Evolutionary conservation across 1,284 basidiomycete species (phyloP).

Genomic region (Cutaneotrichosporon arboriforme): DNA sequence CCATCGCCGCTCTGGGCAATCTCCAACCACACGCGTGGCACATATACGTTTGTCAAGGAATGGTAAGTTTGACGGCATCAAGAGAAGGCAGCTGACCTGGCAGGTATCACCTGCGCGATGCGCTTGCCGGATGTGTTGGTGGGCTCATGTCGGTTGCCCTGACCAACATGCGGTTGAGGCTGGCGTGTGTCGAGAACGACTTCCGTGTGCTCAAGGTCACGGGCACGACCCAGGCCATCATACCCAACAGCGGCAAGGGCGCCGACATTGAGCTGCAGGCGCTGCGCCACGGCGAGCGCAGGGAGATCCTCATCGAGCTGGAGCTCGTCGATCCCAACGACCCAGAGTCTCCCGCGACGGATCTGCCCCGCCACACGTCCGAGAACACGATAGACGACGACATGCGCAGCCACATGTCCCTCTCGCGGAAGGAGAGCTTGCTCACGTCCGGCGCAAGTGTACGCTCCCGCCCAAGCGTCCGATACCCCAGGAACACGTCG

Average conservation of each 20-base stretch:
- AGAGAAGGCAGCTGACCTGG: no score
- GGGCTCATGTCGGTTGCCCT: conserved; percentile 90
- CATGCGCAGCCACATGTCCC: background rate
- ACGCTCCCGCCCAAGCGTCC: background rate
- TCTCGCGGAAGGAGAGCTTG: conserved; percentile 2
- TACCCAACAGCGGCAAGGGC: conserved; percentile 80
- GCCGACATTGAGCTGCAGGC: conserved; percentile 94
- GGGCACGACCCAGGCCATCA: conserved; percentile 72
- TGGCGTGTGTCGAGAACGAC: conserved; percentile 56
- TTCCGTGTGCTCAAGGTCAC: conserved; percentile 88
- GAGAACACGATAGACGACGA: conserved; percentile 3
- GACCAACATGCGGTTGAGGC: conserved; percentile 82
- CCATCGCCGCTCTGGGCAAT: conserved; percentile 98
- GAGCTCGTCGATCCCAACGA: conserved; percentile 59
- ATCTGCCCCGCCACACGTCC: background rate
- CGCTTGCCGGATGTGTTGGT: conserved; percentile 83
- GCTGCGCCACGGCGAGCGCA: conserved; percentile 80
- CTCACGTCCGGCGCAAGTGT: background rate
- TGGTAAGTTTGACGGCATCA: conserved; percentile 51
- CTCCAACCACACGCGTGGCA: conserved; percentile 92
- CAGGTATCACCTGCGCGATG: conserved; percentile 73
- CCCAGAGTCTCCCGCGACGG: background rate
- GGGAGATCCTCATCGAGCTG: conserved; percentile 90
- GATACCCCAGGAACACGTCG: background rate
- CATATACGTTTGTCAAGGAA: conserved; percentile 95